Evolutionary conservation across 768 basidiomycete species (phyloP), one percentile per base, ranked within the genome.

Genomic region (Mrakia hoshinonis): DNA sequence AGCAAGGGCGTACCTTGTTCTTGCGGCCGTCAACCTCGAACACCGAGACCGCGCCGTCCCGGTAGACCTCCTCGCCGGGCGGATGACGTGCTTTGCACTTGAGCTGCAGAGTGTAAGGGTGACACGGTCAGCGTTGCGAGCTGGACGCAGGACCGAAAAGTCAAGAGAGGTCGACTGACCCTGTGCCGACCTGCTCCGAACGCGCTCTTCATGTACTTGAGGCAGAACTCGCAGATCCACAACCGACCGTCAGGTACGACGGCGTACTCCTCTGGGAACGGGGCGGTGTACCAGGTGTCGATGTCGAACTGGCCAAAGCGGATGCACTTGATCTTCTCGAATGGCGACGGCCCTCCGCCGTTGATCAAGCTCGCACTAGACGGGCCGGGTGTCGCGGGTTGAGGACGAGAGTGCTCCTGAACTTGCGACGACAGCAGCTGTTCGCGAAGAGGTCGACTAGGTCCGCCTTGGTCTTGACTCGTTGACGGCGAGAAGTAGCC

Each of bases 21-120:
- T 92, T 92, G 76, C 96, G 86, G 55, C 96, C 96, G 79, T 98
- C 96, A 36, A 99, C 94, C 79, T 99, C 96, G 77, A 95, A 99
- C 73, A 99, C 89, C 6, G 92, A 94, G 52, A 98, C 82, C 38
- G 78, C 78, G 29, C 88, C 88, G 79, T 98, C 95, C 49, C 94
- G 84, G 79, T 99, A 98, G 49, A 99, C 97, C 80, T 98, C 96
- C 78, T 98, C 95, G 11, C 96, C 96, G 20, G 95, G 96, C 9
- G 96, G 96, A 83, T 95, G 91, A 72, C 92, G 84, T 62, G 87
- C 84, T 79, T 93, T 94, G 82, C 96, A 99, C 82, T 98, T 98
- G 79, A 90, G 84, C 93, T 96, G 29, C 72, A 66, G 71, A 65
- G 38, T 18, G 39, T 55, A 62, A 60, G 15, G 26, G 22, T 10